Conservation (phyloP, 495 filamentous ascomycete species). For the Aspergillus indologenus region DNA sequence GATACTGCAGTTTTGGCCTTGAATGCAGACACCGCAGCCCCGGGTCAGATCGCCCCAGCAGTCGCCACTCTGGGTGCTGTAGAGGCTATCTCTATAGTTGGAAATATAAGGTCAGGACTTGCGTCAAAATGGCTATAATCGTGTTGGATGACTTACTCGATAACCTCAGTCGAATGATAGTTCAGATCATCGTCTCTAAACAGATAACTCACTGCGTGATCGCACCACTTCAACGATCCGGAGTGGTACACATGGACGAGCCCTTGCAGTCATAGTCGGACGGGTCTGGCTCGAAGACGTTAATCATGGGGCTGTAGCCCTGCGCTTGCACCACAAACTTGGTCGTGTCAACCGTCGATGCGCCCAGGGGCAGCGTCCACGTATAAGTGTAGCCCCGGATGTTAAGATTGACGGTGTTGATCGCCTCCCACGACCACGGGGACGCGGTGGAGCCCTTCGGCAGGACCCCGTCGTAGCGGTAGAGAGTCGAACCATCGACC, state of each 20-base stretch:
- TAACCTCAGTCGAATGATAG: constrained; percentile 12
- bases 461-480: constrained; percentile 14
- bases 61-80: too few species aligned
- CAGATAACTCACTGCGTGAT: constrained; percentile 15
- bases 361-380: constrained; percentile 18
- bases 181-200: constrained; percentile 8
- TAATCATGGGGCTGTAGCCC: constrained; percentile 17
- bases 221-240: constrained; percentile 14
- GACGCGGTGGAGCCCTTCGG: constrained; percentile 8
- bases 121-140: too few species aligned
- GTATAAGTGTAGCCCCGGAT: constrained; percentile 11
- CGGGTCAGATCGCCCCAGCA: constrained; percentile 1
- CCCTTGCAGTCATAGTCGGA: constrained; percentile 19
- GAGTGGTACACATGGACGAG: constrained; percentile 11
- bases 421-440: constrained; percentile 12
- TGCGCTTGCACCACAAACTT: constrained; percentile 16
- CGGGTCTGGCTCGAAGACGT: constrained; percentile 15
- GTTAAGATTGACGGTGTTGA: constrained; percentile 7
- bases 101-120: too few species aligned
- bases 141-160: neutral
- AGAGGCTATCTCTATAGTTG: too few species aligned
- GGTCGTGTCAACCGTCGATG: constrained; percentile 10
- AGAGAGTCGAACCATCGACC: constrained; percentile 13
- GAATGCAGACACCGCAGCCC: constrained; percentile 11
- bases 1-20: constrained; percentile 15